Conservation (phyloP, 1,139 yeast genomes). For the Kodamaea suecica region DNA sequence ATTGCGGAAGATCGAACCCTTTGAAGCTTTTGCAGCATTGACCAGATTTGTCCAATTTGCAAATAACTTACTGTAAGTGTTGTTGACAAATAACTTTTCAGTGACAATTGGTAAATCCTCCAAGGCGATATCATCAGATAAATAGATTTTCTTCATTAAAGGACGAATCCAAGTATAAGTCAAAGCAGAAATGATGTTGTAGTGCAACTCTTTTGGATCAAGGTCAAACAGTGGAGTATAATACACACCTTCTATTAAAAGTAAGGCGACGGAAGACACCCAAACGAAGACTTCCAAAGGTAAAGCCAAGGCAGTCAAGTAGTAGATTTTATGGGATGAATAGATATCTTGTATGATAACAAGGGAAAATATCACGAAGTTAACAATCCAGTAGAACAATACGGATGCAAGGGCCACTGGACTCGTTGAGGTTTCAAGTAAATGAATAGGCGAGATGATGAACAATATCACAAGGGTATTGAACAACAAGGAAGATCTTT, state of each 20-base stretch:
- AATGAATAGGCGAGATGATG: constrained; percentile 10
- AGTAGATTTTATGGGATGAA: constrained; percentile 17
- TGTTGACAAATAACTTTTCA: constrained; percentile 10
- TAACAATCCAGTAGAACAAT: constrained; percentile 12
- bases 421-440: constrained; percentile 9
- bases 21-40: constrained; percentile 1
- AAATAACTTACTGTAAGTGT: constrained; percentile 9
- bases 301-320: constrained; percentile 1
- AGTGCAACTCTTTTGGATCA: constrained; percentile 7
- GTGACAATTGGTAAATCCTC: constrained; percentile 21
- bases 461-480: constrained; percentile 1
- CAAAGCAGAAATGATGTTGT: constrained; percentile 16
- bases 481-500: neutral
- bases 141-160: constrained; percentile 23
- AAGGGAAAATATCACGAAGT: constrained; percentile 9
- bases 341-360: constrained; percentile 16
- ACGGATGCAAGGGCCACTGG: constrained; percentile 12
- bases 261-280: constrained; percentile 11
- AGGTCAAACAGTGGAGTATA: constrained; percentile 18
- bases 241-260: constrained; percentile 15
- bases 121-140: constrained; percentile 20
- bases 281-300: constrained; percentile 1
- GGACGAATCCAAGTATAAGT: constrained; percentile 30
- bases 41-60: constrained; percentile 11
- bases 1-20: constrained; percentile 3